A percentile compares a stretch with the other conserved stretches of the same genome.
Evolutionary conservation across 805 yeast species (phyloP).

Genomic region (Candida sanyiensis): DNA sequence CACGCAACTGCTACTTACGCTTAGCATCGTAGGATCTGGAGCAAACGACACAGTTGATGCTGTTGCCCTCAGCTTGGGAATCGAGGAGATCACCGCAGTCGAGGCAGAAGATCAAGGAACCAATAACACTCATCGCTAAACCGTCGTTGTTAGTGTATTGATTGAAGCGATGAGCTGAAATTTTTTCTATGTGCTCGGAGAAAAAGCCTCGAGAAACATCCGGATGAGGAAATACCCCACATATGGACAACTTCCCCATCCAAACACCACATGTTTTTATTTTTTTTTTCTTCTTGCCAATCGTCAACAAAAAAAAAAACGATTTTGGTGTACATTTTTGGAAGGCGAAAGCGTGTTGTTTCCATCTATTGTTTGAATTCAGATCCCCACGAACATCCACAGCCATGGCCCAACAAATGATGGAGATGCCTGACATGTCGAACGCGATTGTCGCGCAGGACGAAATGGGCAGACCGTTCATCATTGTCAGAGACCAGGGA

Average conservation of each 20-base stretch:
- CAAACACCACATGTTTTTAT: constrained; percentile 3
- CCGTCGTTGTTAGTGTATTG: not conserved
- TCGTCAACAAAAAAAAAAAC: constrained; percentile 8
- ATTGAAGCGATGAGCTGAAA: constrained; percentile 6
- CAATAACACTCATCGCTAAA: constrained; percentile 79
- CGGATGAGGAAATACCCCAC: not conserved
- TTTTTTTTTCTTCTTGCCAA: not conserved
- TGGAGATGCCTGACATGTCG: constrained; percentile 81
- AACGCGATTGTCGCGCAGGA: constrained; percentile 99
- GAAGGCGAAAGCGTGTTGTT: constrained; percentile 7
- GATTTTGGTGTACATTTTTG: not conserved
- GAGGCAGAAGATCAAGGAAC: constrained; percentile 88
- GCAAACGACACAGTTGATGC: constrained; percentile 55
- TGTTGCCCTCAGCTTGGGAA: constrained; percentile 42
- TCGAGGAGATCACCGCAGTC: constrained; percentile 90
- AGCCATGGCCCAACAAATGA: constrained; percentile 31
- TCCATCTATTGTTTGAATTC: not conserved
- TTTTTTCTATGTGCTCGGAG: constrained; percentile 6
- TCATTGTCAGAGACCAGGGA: constrained; percentile 87
- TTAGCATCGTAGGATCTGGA: constrained; percentile 35
- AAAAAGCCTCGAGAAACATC: constrained; percentile 2
- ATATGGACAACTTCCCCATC: not conserved
- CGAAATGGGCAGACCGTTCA: constrained; percentile 98
- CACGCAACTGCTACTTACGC: constrained; percentile 24
- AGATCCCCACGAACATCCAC: not conserved